Conservation (phyloP, 2,329 filamentous ascomycete genomes). For the Fusarium sp. region DNA sequence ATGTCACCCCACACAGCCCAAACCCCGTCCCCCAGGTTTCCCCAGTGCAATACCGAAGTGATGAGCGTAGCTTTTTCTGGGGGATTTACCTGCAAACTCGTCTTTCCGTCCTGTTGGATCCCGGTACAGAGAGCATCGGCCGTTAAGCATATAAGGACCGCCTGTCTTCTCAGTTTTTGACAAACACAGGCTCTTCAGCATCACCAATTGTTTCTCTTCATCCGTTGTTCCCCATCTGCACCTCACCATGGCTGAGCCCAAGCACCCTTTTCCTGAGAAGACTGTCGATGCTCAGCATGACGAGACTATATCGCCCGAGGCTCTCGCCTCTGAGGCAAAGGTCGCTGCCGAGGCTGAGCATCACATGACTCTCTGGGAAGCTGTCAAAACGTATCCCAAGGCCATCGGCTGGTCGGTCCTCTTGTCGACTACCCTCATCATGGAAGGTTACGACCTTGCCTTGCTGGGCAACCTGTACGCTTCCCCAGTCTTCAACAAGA, state of each 20-base stretch:
- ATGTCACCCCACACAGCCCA: conserved; percentile 33
- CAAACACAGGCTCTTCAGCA: not conserved
- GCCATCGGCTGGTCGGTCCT: conserved; percentile 65
- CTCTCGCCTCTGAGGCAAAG: conserved; percentile 57
- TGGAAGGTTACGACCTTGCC: conserved; percentile 68
- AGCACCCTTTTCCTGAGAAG: conserved; percentile 35
- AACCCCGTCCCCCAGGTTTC: conserved; percentile 32
- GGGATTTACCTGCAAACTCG: conserved; percentile 4
- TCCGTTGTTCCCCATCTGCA: not conserved
- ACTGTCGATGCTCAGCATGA: conserved; percentile 46
- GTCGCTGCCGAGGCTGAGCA: conserved; percentile 59
- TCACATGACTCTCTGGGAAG: conserved; percentile 58
- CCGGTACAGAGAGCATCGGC: not conserved
- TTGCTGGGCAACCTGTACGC: conserved; percentile 65
- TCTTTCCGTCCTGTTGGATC: conserved; percentile 9
- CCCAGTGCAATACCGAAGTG: conserved; percentile 21
- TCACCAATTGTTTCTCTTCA: not conserved
- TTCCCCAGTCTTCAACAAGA: conserved; percentile 61
- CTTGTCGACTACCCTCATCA: conserved; percentile 63
- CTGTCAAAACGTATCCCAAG: conserved; percentile 61
- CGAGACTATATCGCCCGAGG: conserved; percentile 42
- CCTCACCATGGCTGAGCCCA: conserved; percentile 46
- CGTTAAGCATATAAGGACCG: conserved; percentile 26
- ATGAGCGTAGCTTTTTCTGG: conserved; percentile 15
- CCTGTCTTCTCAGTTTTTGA: not conserved